phyloP scores from a whole-genome alignment of 345 rosid species.

The Isatis tinctoria region DNA sequence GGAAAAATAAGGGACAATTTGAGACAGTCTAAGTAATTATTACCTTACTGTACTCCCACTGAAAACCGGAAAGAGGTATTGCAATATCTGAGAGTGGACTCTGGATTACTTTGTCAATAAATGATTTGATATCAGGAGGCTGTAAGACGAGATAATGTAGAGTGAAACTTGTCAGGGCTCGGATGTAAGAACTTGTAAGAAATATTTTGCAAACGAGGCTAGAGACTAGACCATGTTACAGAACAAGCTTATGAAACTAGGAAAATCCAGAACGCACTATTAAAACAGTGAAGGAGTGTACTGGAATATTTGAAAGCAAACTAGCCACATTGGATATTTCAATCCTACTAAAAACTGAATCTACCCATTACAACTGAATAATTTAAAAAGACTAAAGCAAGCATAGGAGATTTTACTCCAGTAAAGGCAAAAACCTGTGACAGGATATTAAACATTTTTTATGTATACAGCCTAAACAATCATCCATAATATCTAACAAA shows the following conservation, averaged over 20 bases:
- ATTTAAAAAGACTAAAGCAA: no score
- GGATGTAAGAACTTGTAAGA: background rate
- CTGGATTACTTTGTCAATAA: constrained; percentile 92
- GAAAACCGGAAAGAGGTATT: constrained; percentile 93
- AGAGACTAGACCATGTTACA: background rate
- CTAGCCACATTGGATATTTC: background rate
- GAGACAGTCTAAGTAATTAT: background rate
- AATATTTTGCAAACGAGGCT: no score
- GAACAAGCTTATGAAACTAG: background rate
- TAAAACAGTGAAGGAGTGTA: background rate
- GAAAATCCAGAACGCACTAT: background rate
- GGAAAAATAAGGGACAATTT: background rate
- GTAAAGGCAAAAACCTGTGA: background rate
- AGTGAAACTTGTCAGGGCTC: constrained; percentile 3
- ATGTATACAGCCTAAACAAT: background rate
- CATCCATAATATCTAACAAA: background rate
- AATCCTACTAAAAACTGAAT: background rate
- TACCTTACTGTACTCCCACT: constrained; percentile 91
- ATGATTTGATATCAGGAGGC: constrained; percentile 86
- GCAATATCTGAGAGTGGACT: constrained; percentile 96
- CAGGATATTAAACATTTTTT: background rate
- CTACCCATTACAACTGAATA: background rate
- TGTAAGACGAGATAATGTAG: constrained; percentile 32
- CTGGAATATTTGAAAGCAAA: background rate
- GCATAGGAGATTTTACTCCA: background rate